Evolutionary conservation across 1,284 basidiomycete genomes (phyloP).

Genomic region (Ustilago shanxiensis): DNA sequence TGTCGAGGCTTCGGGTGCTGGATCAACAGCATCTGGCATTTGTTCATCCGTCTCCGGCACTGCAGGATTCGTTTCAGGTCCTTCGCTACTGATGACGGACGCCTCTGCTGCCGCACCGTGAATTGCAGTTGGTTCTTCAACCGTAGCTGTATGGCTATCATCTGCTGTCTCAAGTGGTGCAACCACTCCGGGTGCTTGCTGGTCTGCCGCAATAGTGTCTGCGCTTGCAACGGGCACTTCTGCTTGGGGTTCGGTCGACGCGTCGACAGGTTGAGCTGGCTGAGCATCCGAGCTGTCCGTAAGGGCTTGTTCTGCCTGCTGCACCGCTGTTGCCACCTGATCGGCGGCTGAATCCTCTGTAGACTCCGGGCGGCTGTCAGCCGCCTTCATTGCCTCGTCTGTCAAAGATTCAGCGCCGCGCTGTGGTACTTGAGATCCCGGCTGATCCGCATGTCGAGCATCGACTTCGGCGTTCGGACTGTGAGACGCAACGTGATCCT

Average conservation of each 20-base stretch:
- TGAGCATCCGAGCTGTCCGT: neutral
- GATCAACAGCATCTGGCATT: neutral
- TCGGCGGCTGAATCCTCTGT: neutral
- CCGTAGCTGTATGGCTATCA: neutral
- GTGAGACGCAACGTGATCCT: neutral
- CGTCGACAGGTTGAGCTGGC: neutral
- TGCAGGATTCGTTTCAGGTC: neutral
- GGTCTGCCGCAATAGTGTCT: neutral
- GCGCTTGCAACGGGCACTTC: neutral
- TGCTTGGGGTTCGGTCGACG: neutral
- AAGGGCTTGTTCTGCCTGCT: conserved; percentile 13
- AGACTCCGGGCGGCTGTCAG: neutral
- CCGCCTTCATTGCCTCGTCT: neutral
- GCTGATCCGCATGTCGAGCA: neutral
- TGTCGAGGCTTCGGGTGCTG: neutral
- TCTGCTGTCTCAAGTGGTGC: neutral
- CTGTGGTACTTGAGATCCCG: neutral
- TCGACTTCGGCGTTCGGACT: neutral
- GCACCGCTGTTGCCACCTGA: conserved; percentile 6
- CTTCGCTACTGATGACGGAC: neutral
- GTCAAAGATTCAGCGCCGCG: neutral
- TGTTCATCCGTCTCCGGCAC: neutral
- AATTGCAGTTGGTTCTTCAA: neutral
- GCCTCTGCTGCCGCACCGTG: neutral
- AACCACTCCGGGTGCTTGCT: neutral